These are phyloP conservation scores for Phytophthora idaei DNA, from an alignment of 352 stramenopile species.

Conservation along the genomic window DNA sequence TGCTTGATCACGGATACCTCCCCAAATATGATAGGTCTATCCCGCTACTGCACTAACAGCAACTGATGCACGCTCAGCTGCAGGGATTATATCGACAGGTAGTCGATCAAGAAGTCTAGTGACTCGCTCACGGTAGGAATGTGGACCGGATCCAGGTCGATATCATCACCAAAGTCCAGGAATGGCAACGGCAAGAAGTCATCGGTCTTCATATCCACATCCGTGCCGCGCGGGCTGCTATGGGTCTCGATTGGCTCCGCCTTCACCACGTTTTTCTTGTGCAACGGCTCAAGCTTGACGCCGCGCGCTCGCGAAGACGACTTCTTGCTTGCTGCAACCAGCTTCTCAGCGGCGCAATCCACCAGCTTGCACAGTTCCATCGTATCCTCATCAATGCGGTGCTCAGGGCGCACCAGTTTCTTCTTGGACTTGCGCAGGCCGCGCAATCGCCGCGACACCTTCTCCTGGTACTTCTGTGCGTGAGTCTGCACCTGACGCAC, in stretches of 20 bases:
- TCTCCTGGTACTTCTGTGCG: conserved; percentile 84
- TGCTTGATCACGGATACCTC: conserved; percentile 33
- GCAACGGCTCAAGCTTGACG: conserved; percentile 33
- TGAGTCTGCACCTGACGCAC: conserved; percentile 78
- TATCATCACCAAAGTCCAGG: conserved; percentile 52
- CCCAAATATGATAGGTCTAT: conserved; percentile 34
- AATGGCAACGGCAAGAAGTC: conserved; percentile 50
- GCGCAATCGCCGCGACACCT: conserved; percentile 65
- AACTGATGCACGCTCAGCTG: conserved; percentile 22
- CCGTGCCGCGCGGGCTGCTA: conserved; percentile 33
- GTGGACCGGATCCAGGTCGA: conserved; percentile 49
- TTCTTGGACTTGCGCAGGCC: conserved; percentile 77
- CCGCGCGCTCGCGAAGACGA: conserved; percentile 13
- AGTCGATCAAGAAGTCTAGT: conserved; percentile 71
- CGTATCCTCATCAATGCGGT: conserved; percentile 65
- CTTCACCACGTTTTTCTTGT: conserved; percentile 35
- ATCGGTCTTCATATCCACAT: conserved; percentile 46
- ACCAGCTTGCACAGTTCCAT: conserved; percentile 67
- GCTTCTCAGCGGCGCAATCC: conserved; percentile 52
- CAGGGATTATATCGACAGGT: conserved; percentile 50
- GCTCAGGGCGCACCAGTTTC: conserved; percentile 61
- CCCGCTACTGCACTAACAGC: conserved; percentile 35
- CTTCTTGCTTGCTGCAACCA: conserved; percentile 38
- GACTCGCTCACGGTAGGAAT: conserved; percentile 68
- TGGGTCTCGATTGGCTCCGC: conserved; percentile 25